Base-by-base conservation (phyloP, 2,329 filamentous ascomycete genomes). In the Fusarium continuum region DNA sequence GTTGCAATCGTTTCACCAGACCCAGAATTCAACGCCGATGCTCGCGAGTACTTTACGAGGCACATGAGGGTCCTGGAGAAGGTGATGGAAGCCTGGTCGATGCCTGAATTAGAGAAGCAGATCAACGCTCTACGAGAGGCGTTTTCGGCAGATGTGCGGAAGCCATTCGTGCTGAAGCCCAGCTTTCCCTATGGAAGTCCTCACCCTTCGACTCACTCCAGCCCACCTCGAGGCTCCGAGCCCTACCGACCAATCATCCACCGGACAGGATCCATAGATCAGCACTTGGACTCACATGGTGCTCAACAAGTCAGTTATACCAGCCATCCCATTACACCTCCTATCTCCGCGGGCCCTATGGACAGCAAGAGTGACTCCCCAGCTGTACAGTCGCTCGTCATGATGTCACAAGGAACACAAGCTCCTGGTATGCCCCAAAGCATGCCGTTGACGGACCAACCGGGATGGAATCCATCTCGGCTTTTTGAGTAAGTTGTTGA, bases 61-160 rank as follows among this genome's bases (percentile, higher is more conserved):
- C 93, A 97, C 70, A 97, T 98, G 94, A 88, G 93, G 51, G 89
- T 98, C 31, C 81, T 98, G 55, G 94, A 98, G 75, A 89, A 88
- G 65, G 95, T 93, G 68, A 91, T 92, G 73, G 83, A 85, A 8
- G 88, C 88, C 5, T 96, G 92, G 90, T 90, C 92, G 3, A 92
- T 96, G 85, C 90, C 91, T 3, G 93, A 97, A 70, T 90, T 97
- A 78, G 89, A 96, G 74, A 89, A 88, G 48, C 93, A 97, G 75
- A 92, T 98, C 64, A 90, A 97, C 72, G 90, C 91, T 32, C 85
- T 98, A 26, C 88, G 94, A 34, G 88, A 94, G 72, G 94, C 94
- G 5, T 98, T 98, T 73, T 97, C 94, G 23, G 91, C 91, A 48
- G 91, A 98, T 74, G 85, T 83, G 20, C 88, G 85, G 67, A 93